phyloP scores from a whole-genome alignment of 139 green algal genomes.

The Chlamydomonas urium region DNA sequence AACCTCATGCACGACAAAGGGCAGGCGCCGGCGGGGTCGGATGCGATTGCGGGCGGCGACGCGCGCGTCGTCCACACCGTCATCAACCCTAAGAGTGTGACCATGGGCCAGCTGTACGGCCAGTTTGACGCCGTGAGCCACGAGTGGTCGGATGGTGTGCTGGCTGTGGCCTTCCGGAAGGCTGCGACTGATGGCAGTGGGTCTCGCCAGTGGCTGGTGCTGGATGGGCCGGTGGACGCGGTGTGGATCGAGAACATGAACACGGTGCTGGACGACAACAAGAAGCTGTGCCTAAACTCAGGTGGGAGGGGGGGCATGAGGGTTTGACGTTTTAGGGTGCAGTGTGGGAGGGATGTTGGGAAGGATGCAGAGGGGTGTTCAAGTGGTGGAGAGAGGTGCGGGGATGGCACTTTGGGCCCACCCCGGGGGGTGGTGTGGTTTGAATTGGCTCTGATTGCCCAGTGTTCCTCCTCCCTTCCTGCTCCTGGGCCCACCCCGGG shows the following conservation, averaged over 20 bases:
- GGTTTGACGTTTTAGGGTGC: too few species aligned
- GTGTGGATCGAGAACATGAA: slow-evolving; percentile 70
- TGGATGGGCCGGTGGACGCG: slow-evolving; percentile 73
- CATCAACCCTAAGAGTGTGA: slow-evolving; percentile 65
- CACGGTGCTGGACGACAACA: slow-evolving; percentile 80
- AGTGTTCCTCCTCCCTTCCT: too few species aligned
- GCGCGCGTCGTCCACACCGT: slow-evolving; percentile 30
- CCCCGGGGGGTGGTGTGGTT: too few species aligned
- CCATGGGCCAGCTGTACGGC: slow-evolving; percentile 78
- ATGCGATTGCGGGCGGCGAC: too few species aligned
- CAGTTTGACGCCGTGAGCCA: slow-evolving; percentile 49
- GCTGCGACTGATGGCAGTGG: slow-evolving; percentile 8
- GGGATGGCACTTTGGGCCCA: too few species aligned
- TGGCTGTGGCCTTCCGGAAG: slow-evolving; percentile 71
- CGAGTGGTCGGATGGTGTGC: slow-evolving; percentile 76
- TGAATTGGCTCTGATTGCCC: not conserved
- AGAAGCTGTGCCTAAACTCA: slow-evolving; percentile 79
- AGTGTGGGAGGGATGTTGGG: too few species aligned
- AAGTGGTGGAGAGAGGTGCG: too few species aligned
- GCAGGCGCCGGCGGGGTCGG: slow-evolving; percentile 20
- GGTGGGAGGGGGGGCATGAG: not conserved
- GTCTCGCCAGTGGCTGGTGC: slow-evolving; percentile 6
- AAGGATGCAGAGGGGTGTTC: too few species aligned
- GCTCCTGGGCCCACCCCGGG: too few species aligned
- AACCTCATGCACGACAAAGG: slow-evolving; percentile 40